These are phyloP conservation scores for Reutealis trisperma DNA, from an alignment of 345 rosid species.

Conservation along the genomic window DNA sequence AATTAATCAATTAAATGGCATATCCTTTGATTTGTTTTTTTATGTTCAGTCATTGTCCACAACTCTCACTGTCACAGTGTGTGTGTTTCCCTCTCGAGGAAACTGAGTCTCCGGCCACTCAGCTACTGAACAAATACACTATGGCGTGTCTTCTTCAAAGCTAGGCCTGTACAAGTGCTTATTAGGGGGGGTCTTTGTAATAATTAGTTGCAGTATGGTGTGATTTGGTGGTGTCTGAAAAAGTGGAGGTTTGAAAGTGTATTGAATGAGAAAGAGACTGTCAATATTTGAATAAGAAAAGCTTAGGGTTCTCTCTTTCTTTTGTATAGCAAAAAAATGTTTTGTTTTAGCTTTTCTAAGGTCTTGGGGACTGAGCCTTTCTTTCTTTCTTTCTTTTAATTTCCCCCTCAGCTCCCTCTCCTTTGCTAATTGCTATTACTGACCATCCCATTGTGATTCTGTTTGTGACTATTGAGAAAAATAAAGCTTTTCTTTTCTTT, in stretches of 20 bases:
- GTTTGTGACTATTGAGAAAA: conserved; percentile 8
- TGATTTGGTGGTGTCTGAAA: conserved; percentile 61
- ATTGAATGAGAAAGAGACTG: conserved; percentile 42
- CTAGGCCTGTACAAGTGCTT: background rate
- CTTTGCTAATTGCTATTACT: conserved; percentile 25
- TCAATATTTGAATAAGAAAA: conserved; percentile 39
- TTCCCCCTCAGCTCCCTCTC: background rate
- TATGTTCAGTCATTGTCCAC: conserved; percentile 42
- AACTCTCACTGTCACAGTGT: conserved; percentile 37
- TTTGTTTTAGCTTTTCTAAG: conserved; percentile 21
- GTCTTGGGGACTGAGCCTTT: conserved; percentile 41
- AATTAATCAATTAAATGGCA: conserved; percentile 9
- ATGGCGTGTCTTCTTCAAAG: background rate
- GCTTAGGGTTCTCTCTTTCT: conserved; percentile 34
- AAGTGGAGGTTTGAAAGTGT: conserved; percentile 54
- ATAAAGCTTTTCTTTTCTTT: conserved; percentile 26
- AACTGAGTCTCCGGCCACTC: conserved; percentile 34
- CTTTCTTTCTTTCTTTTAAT: background rate
- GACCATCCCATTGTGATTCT: conserved; percentile 17
- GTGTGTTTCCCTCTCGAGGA: conserved; percentile 14
- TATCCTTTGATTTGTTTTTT: conserved; percentile 45
- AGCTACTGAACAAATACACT: conserved; percentile 17
- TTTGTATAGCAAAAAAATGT: conserved; percentile 14
- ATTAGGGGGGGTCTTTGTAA: conserved; percentile 30
- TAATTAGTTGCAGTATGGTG: conserved; percentile 50